phyloP scores from a whole-genome alignment of 805 yeast species.

The Ogataea angusta region DNA sequence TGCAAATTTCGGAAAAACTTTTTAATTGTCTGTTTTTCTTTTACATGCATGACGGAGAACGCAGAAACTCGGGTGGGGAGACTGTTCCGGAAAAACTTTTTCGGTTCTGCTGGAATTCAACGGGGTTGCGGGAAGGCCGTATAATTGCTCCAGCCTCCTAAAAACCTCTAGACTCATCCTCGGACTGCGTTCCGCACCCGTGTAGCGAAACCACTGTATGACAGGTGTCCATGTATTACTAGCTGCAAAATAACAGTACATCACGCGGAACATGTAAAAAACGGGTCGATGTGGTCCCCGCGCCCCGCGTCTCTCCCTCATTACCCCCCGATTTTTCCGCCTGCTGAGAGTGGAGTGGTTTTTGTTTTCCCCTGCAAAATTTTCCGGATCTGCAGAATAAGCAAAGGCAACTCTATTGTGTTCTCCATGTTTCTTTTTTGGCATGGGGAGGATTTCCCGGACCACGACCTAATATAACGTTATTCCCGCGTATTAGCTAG shows the following conservation, averaged over 20 bases:
- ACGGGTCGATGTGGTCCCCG: not conserved
- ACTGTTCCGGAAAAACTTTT: constrained; percentile 14
- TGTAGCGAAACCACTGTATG: no score
- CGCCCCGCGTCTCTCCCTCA: constrained; percentile 12
- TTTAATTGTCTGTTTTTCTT: constrained; percentile 2
- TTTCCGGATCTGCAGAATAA: constrained; percentile 4
- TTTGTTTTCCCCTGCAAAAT: constrained; percentile 6
- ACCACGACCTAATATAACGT: not conserved
- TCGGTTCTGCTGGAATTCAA: constrained; percentile 2
- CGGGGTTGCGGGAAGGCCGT: constrained; percentile 8
- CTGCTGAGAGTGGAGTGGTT: constrained; percentile 5
- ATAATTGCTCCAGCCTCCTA: not conserved
- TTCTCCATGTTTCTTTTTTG: constrained; percentile 8
- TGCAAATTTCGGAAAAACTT: constrained; percentile 12
- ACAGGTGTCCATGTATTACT: not conserved
- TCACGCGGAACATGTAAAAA: not conserved
- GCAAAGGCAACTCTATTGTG: not conserved
- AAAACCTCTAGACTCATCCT: not conserved
- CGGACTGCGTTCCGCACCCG: not conserved
- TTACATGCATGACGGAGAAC: constrained; percentile 4
- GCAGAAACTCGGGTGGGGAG: constrained; percentile 6
- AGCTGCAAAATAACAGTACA: no score
- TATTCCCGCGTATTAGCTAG: constrained; percentile 30
- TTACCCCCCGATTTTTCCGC: constrained; percentile 11
- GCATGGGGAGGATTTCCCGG: not conserved